Base-by-base conservation (phyloP, 1,284 basidiomycete genomes). In the Trametes polyzona region DNA sequence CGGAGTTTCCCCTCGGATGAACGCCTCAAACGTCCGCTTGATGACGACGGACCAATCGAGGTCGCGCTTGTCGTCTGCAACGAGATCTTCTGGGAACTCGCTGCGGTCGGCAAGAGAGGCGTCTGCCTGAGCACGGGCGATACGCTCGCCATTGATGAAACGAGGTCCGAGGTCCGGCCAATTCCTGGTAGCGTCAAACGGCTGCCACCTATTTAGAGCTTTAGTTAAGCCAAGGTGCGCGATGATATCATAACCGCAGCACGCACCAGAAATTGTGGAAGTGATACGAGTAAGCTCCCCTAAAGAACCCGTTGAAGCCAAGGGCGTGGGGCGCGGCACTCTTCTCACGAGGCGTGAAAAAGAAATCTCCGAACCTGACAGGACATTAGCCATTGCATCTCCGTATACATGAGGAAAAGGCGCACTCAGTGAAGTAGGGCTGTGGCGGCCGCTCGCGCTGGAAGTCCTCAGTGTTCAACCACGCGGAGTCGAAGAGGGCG, bases 11-110 rank as follows among this genome's bases (percentile, higher is more conserved):
- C 89, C 92, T 41, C 95, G 83, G 57, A 96, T 70, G 73, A 91
- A 96, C 26, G 86, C 81, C 76, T 97, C 95, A 69, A 96, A 96
- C 48, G 92, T 95, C 69, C 95, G 80, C 77, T 97, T 97, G 61
- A 96, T 71, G 33, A 96, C 92, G 14, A 93, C 88, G 23, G 90
- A 83, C 95, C 95, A 97, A 68, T 90, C 86, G 62, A 96, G 77
- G 72, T 97, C 95, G 48, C 87, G 79, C 70, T 86, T 83, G 69
- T 88, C 81, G 44, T 75, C 68, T 74, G 67, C 69, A 3, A 82
- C 73, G 41, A 67, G 65, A 32, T 83, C 80, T 58, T 75, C 75
- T 4, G 51, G 47, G 41, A 51, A 54, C 36, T 58, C 58, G 39
- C 73, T 72, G 6, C 60, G 65, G 19, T 70, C 69, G 14, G 69